These are phyloP conservation scores for Tritrichomonas foetus DNA, from an alignment of 208 protist genomes.

Conservation along the genomic window DNA sequence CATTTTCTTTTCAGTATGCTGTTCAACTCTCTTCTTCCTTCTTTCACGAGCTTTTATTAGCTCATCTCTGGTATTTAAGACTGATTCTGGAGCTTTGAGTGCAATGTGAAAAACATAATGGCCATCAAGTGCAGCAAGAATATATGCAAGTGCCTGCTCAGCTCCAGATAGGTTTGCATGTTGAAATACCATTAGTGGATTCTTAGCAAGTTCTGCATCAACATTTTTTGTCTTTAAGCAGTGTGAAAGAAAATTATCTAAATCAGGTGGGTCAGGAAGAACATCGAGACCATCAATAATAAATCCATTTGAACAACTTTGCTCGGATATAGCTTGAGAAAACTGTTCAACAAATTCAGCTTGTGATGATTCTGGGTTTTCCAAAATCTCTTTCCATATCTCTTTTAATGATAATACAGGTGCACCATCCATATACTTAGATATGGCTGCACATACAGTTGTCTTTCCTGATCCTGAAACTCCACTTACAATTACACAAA, in stretches of 20 bases:
- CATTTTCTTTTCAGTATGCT: neutral
- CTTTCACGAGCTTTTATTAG: neutral
- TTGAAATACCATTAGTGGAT: neutral
- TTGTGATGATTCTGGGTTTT: neutral
- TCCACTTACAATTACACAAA: neutral
- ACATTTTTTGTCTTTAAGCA: neutral
- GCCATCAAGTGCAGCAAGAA: constrained; percentile 9
- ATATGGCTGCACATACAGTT: neutral
- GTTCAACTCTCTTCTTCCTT: neutral
- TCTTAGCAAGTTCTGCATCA: neutral
- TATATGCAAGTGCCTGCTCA: neutral
- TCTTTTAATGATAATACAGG: neutral
- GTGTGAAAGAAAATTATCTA: neutral
- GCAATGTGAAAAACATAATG: constrained; percentile 24
- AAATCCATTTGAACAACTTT: neutral
- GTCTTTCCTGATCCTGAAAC: neutral
- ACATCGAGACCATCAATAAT: neutral
- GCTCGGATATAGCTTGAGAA: neutral
- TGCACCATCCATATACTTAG: neutral
- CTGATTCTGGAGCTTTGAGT: neutral
- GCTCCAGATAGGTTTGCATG: neutral
- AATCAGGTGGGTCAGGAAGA: neutral
- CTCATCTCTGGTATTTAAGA: neutral
- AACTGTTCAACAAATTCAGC: neutral
- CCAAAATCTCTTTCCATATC: neutral